These are phyloP conservation scores for Jaltomata sinuosa DNA, from an alignment of 257 asterid genomes.

Conservation along the genomic window DNA sequence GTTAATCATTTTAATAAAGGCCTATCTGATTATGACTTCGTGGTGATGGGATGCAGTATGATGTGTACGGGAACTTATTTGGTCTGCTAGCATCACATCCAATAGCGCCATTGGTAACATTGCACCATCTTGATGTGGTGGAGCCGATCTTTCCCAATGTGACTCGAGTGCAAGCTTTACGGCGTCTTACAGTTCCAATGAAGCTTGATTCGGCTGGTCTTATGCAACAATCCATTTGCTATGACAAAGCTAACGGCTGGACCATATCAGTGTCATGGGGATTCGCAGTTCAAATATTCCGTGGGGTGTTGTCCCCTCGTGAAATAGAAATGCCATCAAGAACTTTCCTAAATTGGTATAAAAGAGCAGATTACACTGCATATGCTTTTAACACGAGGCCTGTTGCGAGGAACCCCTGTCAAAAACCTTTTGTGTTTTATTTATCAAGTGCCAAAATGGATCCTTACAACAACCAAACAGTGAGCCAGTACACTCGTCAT, in stretches of 20 bases:
- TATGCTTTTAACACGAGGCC: conserved; percentile 87
- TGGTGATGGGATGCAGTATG: conserved; percentile 37
- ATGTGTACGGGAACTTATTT: conserved; percentile 63
- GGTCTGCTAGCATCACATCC: conserved; percentile 81
- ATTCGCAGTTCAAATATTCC: conserved; percentile 62
- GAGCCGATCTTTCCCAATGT: conserved; percentile 76
- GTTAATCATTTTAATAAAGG: neutral
- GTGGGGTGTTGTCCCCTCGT: conserved; percentile 70
- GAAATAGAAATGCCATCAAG: conserved; percentile 85
- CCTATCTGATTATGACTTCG: conserved; percentile 9
- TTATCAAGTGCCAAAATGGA: conserved; percentile 39
- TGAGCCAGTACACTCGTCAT: conserved; percentile 38
- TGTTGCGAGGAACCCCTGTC: conserved; percentile 67
- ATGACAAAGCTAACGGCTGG: conserved; percentile 44
- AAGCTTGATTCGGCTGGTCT: conserved; percentile 71
- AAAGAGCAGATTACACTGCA: conserved; percentile 71
- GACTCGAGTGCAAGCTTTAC: conserved; percentile 51
- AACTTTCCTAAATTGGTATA: conserved; percentile 86
- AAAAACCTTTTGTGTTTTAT: conserved; percentile 66
- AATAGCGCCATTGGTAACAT: conserved; percentile 58
- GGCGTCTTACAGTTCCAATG: conserved; percentile 43
- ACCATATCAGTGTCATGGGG: conserved; percentile 88
- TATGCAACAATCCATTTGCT: conserved; percentile 87
- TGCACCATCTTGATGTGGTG: conserved; percentile 85
- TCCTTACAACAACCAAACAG: conserved; percentile 22